Base-by-base conservation (phyloP, 1,139 yeast genomes). In the Suhomyces anneliseae region DNA sequence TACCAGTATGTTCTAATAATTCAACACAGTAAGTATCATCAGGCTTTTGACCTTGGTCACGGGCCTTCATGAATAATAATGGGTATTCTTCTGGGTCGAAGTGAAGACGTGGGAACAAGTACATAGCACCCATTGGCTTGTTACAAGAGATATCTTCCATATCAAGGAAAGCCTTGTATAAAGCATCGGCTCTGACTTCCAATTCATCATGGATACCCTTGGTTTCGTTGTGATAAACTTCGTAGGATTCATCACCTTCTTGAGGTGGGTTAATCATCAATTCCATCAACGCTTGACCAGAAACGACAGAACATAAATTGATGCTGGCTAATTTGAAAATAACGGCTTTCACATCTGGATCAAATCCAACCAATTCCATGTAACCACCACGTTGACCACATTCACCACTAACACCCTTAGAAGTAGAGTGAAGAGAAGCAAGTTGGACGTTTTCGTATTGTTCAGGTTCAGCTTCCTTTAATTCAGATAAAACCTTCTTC, bases 341-440 rank as follows among this genome's bases (percentile, higher is more conserved):
- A 45, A 87, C 77, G 37, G 82, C 87, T 57, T 76, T 74, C 14
- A 92, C 85, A 42, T 86, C 92, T 5, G 75, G 74, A 27, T 79
- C 72, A 68, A 93, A 88, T 1, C 97, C 97, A 12, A 85, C 80
- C 11, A 92, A 72, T 69, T 93, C 99, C 95, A 93, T 88, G 74
- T 92, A 95, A 5, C 99, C 99, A 60, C 98, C 99, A 69, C 99
- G 85, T 72, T 93, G 99, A 49, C 99, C 99, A 76, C 99, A 93
- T 71, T 93, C 99, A 50, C 99, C 99, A 57, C 90, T 81, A 60
- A 90, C 89, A 64, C 99, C 99, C 71, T 93, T 93, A 15, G 98
- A 92, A 36, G 96, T 90, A 12, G 98, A 90, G 66, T 93, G 98
- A 55, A 93, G 74, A 2, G 98, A 92, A 2, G 95, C 98, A 52